A percentile compares a stretch with the other conserved stretches of the same genome.
These are phyloP conservation scores for Xylariales sp. DNA, from an alignment of 2,329 filamentous ascomycete genomes.

Conservation along the genomic window DNA sequence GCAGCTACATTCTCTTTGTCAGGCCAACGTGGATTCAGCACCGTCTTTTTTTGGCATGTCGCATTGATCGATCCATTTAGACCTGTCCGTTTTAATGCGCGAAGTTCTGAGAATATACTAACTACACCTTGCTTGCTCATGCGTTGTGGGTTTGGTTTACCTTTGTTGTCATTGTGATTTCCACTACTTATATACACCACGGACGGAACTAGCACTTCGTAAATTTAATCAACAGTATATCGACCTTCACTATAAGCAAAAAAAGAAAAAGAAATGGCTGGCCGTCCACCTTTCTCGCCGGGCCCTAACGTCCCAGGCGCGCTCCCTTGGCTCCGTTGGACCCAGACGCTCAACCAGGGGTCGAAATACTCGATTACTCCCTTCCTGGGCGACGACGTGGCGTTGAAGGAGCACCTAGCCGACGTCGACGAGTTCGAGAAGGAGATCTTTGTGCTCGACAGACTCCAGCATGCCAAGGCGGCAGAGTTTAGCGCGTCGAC, in stretches of 20 bases:
- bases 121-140: background rate
- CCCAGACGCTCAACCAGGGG: constrained; percentile 14
- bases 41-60: background rate
- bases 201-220: too few species aligned
- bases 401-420: background rate
- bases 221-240: background rate
- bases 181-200: background rate
- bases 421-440: background rate
- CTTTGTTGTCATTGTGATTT: background rate
- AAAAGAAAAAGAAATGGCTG: constrained; percentile 4
- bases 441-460: constrained; percentile 11
- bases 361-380: constrained; percentile 3
- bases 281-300: background rate
- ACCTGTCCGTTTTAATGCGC: background rate
- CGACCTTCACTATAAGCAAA: too few species aligned
- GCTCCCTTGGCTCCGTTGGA: constrained; percentile 1
- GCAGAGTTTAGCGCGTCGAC: background rate
- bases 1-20: constrained; percentile 20
- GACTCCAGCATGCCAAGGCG: constrained; percentile 13
- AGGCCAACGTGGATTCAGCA: background rate
- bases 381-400: background rate
- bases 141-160: background rate
- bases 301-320: background rate
- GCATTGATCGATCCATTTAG: background rate
- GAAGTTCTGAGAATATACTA: too few species aligned